Evolutionary conservation across 352 stramenopile species (phyloP), one percentile per base, ranked within the genome.

Genomic region (Globisporangium spinosum): DNA sequence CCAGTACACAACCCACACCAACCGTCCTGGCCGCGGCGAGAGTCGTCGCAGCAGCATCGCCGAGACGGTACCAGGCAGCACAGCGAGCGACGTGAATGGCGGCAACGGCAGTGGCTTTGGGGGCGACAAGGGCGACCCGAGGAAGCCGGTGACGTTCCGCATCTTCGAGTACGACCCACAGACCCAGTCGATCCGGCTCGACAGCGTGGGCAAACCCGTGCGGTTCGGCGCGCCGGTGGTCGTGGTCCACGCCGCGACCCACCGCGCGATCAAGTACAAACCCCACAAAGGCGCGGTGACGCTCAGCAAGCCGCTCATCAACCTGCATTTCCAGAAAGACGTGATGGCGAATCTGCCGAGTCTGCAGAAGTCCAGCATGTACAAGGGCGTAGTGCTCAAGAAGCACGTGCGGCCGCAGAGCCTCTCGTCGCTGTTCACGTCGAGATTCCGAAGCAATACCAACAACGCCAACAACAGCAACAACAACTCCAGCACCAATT

Each of bases 141-240:
- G 64, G 34, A 72, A 78, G 17, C 81, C 81, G 22, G 77, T 90
- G 60, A 79, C 80, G 57, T 93, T 93, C 70, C 70, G 83, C 55
- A 75, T 93, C 35, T 93, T 91, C 65, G 78, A 87, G 65, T 88
- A 87, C 54, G 81, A 91, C 49, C 64, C 76, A 0, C 71, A 72
- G 64, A 83, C 76, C 29, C 75, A 85, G n/a, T 64, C 78, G 45
- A 77, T 93, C 40, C 61, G 73, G 2, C 85, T 89, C 59, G 60
- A 69, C 13, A 81, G 69, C 49, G 73, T 93, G 5, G 85, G 85
- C 0, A 64, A 84, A 53, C 85, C 85, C 3, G 80, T 93, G 5
- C 77, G 76, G 27, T 89, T 91, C 51, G 81, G 75, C 13, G 70
- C 72, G 5, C 81, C 78, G 1, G 43, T 93, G 7, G 71, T 91